Evolutionary conservation across 352 stramenopile species (phyloP).

Genomic region (Globisporangium lucens): DNA sequence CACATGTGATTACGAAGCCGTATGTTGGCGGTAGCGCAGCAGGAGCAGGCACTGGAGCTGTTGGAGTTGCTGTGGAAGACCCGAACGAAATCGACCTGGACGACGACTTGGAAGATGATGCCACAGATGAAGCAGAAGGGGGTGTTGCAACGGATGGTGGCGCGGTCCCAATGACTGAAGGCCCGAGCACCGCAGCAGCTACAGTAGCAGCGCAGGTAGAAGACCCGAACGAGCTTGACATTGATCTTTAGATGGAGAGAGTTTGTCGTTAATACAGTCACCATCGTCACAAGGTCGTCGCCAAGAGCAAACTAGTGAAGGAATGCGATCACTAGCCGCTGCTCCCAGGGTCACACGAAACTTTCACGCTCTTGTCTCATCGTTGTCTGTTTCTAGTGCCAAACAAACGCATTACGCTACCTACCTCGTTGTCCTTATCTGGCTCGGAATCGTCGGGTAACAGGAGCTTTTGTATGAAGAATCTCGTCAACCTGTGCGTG

Average conservation of each 20-base stretch:
- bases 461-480: too few species aligned
- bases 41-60: not conserved
- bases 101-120: slow-evolving; percentile 28
- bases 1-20: slow-evolving; percentile 93
- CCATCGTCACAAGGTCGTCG: not conserved
- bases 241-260: slow-evolving; percentile 21
- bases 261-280: not conserved
- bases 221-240: slow-evolving; percentile 35
- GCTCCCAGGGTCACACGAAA: too few species aligned
- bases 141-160: slow-evolving; percentile 9
- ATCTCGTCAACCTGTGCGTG: too few species aligned
- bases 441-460: too few species aligned
- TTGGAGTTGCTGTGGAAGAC: slow-evolving; percentile 25
- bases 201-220: not conserved
- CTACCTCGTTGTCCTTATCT: too few species aligned
- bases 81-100: slow-evolving; percentile 62
- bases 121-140: slow-evolving; percentile 17
- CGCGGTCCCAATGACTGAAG: not conserved
- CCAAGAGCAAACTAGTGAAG: not conserved
- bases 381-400: too few species aligned
- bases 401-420: too few species aligned
- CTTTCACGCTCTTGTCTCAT: too few species aligned
- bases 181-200: not conserved
- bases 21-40: slow-evolving; percentile 30
- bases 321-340: too few species aligned